Evolutionary conservation across 768 basidiomycete genomes (phyloP).

Genomic region (Amanita phalloides): DNA sequence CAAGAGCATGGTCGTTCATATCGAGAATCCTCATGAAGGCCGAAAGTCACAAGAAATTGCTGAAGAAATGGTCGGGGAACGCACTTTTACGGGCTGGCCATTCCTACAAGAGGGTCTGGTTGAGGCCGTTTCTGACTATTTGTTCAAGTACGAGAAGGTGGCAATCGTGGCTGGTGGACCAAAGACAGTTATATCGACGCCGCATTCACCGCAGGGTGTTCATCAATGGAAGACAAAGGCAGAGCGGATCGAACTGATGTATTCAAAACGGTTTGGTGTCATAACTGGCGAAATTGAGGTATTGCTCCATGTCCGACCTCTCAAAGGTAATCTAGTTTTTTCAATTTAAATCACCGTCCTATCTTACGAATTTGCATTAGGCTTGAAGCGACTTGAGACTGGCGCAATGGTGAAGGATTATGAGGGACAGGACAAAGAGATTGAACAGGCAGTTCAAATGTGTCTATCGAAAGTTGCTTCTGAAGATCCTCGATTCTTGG

Average conservation of each 20-base stretch:
- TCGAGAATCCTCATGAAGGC: slow-evolving; percentile 64
- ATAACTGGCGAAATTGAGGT: slow-evolving; percentile 75
- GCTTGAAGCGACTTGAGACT: slow-evolving; percentile 79
- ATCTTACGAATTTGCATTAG: slow-evolving; percentile 24
- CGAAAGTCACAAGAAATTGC: slow-evolving; percentile 68
- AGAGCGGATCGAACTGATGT: slow-evolving; percentile 70
- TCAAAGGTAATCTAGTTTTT: slow-evolving; percentile 56
- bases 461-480: slow-evolving; percentile 68
- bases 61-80: slow-evolving; percentile 59
- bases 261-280: slow-evolving; percentile 86
- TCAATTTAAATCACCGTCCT: not conserved
- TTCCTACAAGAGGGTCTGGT: slow-evolving; percentile 91
- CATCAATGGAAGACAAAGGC: slow-evolving; percentile 72
- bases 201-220: slow-evolving; percentile 61
- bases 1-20: slow-evolving; percentile 87
- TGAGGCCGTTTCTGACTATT: slow-evolving; percentile 73
- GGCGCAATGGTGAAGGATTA: slow-evolving; percentile 96
- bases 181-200: slow-evolving; percentile 53
- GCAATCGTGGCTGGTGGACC: slow-evolving; percentile 37
- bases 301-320: slow-evolving; percentile 77
- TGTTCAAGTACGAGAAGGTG: slow-evolving; percentile 79
- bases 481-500: slow-evolving; percentile 83
- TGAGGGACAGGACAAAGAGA: slow-evolving; percentile 71
- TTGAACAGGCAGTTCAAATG: slow-evolving; percentile 83
- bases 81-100: slow-evolving; percentile 84